phyloP scores from a whole-genome alignment of 2,329 filamentous ascomycete genomes.

The Verticillium nonalfalfae region DNA sequence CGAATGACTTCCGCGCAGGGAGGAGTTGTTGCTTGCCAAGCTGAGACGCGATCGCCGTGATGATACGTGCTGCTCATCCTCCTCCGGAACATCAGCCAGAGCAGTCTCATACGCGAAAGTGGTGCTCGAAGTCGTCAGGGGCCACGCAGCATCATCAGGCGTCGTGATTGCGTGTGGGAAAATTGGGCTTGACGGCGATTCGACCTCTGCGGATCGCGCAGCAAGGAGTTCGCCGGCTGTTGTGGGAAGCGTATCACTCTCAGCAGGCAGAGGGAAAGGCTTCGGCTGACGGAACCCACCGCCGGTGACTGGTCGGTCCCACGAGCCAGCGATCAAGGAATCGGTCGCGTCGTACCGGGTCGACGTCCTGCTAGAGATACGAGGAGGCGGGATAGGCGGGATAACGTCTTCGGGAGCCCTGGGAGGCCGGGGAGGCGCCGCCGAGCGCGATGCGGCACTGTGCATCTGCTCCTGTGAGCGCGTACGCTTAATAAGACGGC shows the following conservation, averaged over 20 bases:
- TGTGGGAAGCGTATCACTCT: conserved; percentile 13
- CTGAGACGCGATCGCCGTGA: conserved; percentile 34
- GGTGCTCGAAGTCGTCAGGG: conserved; percentile 29
- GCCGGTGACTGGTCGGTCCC: conserved; percentile 38
- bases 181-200: conserved; percentile 15
- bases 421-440: conserved; percentile 31
- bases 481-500: conserved; percentile 32
- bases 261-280: conserved; percentile 25
- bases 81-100: conserved; percentile 56
- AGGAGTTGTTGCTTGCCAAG: conserved; percentile 40
- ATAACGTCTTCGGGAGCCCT: conserved; percentile 35
- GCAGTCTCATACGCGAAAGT: conserved; percentile 31
- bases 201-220: conserved; percentile 11
- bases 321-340: conserved; percentile 21
- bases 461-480: conserved; percentile 45
- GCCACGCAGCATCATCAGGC: conserved; percentile 36
- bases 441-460: conserved; percentile 35
- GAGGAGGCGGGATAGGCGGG: conserved; percentile 41
- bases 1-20: conserved; percentile 48
- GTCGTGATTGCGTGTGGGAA: conserved; percentile 35
- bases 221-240: conserved; percentile 4
- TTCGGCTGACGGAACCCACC: conserved; percentile 38
- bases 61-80: conserved; percentile 45
- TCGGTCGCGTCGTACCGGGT: conserved; percentile 36
- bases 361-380: conserved; percentile 49